Base-by-base conservation (phyloP, 257 asterid species). In the Gentiana straminea region DNA sequence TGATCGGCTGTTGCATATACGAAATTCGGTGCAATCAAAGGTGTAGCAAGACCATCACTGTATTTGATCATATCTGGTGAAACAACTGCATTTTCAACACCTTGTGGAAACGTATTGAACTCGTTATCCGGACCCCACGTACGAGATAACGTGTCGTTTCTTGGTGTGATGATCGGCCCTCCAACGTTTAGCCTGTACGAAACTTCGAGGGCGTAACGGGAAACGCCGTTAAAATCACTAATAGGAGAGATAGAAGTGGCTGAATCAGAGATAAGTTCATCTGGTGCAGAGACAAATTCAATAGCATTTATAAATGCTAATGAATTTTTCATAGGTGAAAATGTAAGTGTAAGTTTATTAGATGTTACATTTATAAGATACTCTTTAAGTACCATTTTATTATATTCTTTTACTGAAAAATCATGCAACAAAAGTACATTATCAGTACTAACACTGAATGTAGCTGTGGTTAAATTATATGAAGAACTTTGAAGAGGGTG, bases 231-330 rank as follows among this genome's bases (percentile, higher is more conserved):
- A 65, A 76, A 77, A 46, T 73, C 92, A 0, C 76, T 86, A 0
- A 53, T 58, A 0, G 96, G 94, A 2, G 71, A 80, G 33, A 86
- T 48, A 0, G 87, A 69, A 5, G 81, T 46, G 67, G 87, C 95
- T 0, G 83, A 65, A 76, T 76, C 78, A 12, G 85, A 24, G 33
- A 91, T 62, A 41, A 91, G 89, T 7, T 75, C 74, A 9, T 77
- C 73, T 0, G 98, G 98, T 11, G 94, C 86, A 1, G 98, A 86
- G 54, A 91, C 87, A 39, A 91, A 64, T 84, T 91, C 96, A 35
- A 91, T 68, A 5, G 92, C 96, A 35, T 91, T 91, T 77, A 91
- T 54, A 73, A 82, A 91, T 0, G 96, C 95, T 9, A 66, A 59
- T 2, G 94, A 82, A 2, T 81, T 79, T 65, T 67, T 84, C 83